Base-by-base conservation (phyloP, 2,329 filamentous ascomycete genomes). In the Nothophaeocryptopus gaeumannii region DNA sequence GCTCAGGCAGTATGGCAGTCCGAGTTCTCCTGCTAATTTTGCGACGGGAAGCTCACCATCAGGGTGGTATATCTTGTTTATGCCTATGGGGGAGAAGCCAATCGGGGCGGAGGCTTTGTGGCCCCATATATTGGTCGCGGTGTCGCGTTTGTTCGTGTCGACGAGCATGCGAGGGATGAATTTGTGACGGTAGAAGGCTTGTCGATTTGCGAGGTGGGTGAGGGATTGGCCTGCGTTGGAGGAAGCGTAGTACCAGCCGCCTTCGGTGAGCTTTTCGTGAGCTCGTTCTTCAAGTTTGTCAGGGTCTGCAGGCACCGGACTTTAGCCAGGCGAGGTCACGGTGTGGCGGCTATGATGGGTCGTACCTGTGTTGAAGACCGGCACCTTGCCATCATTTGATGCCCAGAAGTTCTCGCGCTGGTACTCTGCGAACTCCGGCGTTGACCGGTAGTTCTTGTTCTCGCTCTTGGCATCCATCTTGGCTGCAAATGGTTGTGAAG, bases 21-120 rank as follows among this genome's bases (percentile, higher is more conserved):
- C 77, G 2, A 84, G 67, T 55, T 83, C 79, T n/a, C 74, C 73
- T 0, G 81, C 81, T 0, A 81, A 79, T 49, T 75, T 77, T 8
- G 82, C 80, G 1, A 84, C 81, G 0, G 79, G 74, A 0, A 82
- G 62, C 61, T 86, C 83, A 34, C 78, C 82, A 0, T 68, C 62
- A 0, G 75, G 73, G 58, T 85, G 74, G 68, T 84, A 85, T 58
- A 85, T 85, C 54, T 79, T 78, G 69, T 85, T 84, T 58, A 85
- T 84, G 4, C 82, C 82, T 26, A 85, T 78, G 2, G 82, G 81
- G 0, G 82, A 79, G 59, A 85, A 82, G n/a, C 80, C 81, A 43
- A 85, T 78, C 0, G 82, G 82, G 0, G 80, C 81, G 2, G 75
- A 71, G 11, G 81, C 76, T 41, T 74, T 72, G 63, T 84, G 79